These are phyloP conservation scores for Erythrophleum fordii DNA, from an alignment of 306 rosid species.

Conservation along the genomic window DNA sequence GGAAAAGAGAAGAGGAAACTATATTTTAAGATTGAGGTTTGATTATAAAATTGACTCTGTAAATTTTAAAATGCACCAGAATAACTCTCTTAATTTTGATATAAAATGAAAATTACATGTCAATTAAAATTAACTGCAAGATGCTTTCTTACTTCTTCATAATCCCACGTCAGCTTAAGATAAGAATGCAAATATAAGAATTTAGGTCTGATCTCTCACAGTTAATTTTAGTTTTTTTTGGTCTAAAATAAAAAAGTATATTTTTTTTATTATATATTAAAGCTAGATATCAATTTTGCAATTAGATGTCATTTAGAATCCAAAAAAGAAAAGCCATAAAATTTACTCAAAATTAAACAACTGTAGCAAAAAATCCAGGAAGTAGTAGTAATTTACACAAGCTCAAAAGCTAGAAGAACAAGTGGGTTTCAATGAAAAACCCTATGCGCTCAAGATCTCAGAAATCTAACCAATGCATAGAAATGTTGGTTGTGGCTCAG, in stretches of 20 bases:
- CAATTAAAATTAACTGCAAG: too few species aligned
- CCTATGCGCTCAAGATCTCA: background rate
- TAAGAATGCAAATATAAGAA: too few species aligned
- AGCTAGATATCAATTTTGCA: too few species aligned
- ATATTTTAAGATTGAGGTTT: background rate
- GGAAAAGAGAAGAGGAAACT: background rate
- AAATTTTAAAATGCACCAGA: background rate
- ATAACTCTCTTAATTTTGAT: background rate
- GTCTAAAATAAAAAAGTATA: too few species aligned
- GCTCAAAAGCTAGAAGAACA: background rate
- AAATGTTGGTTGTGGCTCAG: slow-evolving; percentile 44
- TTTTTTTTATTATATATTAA: too few species aligned
- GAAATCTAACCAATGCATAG: background rate
- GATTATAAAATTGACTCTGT: too few species aligned
- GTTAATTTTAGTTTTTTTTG: too few species aligned
- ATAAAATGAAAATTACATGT: too few species aligned
- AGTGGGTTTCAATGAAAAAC: background rate
- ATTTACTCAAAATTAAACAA: background rate
- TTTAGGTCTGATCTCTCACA: too few species aligned
- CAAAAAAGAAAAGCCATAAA: background rate
- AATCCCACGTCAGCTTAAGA: too few species aligned
- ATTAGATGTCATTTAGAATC: too few species aligned
- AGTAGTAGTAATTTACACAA: background rate
- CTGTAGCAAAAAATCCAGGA: slow-evolving; percentile 24
- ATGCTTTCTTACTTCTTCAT: too few species aligned